Percentiles rank a stretch among this genome's conserved stretches.
phyloP scores from a whole-genome alignment of 2,329 filamentous ascomycete genomes.

The Zymoseptoria crescenta region DNA sequence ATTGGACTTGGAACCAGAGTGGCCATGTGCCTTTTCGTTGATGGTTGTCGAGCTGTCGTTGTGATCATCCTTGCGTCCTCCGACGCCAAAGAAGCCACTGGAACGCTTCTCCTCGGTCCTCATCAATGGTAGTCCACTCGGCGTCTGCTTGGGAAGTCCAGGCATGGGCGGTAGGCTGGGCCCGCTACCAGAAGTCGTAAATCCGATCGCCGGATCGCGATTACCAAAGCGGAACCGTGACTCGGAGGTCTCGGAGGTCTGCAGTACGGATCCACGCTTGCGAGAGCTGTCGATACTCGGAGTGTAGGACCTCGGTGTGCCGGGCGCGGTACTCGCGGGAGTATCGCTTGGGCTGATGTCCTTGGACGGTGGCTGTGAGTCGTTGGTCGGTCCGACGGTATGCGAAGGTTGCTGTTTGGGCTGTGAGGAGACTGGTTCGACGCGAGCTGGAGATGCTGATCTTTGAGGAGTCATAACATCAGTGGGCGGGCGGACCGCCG shows the following conservation, averaged over 20 bases:
- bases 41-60: constrained; percentile 33
- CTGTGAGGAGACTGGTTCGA: constrained; percentile 34
- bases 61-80: constrained; percentile 47
- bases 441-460: constrained; percentile 28
- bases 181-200: constrained; percentile 35
- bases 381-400: constrained; percentile 48
- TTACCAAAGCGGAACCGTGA: constrained; percentile 76
- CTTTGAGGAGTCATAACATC: constrained; percentile 59
- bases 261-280: constrained; percentile 60
- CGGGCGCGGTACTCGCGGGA: constrained; percentile 42
- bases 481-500: constrained; percentile 33
- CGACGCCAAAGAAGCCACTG: constrained; percentile 25
- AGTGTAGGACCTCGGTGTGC: constrained; percentile 57
- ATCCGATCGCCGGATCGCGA: constrained; percentile 57
- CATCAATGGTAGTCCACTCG: not conserved
- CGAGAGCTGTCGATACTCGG: constrained; percentile 61
- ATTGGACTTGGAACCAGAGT: constrained; percentile 74
- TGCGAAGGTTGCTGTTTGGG: constrained; percentile 47
- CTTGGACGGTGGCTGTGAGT: constrained; percentile 46
- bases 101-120: not conserved
- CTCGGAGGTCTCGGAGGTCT: constrained; percentile 32
- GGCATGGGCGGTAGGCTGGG: constrained; percentile 18
- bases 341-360: constrained; percentile 57
- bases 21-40: constrained; percentile 32
- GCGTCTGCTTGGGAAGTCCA: not conserved